Percentiles rank a stretch among this genome's conserved stretches.
Evolutionary conservation across 352 stramenopile species (phyloP).

Genomic region (Phytophthora fragariae): DNA sequence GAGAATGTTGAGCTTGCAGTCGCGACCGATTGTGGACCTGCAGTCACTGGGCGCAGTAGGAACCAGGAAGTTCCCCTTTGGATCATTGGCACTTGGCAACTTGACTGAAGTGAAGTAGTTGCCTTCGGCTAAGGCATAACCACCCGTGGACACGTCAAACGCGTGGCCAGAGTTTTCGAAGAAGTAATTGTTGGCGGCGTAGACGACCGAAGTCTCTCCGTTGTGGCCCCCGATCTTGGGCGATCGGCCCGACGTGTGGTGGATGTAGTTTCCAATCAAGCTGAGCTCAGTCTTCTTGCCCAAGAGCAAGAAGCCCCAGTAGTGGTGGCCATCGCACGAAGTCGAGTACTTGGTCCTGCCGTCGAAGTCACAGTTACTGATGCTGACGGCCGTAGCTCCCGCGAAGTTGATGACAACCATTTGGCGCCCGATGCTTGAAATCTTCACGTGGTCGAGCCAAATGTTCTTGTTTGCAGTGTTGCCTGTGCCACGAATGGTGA

Average conservation of each 20-base stretch:
- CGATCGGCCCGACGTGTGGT: background rate
- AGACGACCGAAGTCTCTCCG: background rate
- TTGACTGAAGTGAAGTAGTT: background rate
- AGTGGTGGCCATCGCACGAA: background rate
- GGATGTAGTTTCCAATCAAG: background rate
- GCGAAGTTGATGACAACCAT: background rate
- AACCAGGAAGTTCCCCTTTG: background rate
- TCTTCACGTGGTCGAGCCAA: background rate
- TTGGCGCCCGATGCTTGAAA: background rate
- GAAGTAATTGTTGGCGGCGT: background rate
- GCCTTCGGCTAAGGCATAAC: background rate
- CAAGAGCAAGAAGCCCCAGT: background rate
- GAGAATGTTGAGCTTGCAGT: background rate
- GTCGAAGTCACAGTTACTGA: background rate
- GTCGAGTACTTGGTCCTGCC: background rate
- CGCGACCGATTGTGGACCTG: background rate
- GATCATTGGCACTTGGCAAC: background rate
- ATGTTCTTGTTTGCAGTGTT: background rate
- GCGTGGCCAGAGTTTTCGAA: background rate
- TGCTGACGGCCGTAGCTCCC: background rate
- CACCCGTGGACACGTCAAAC: background rate
- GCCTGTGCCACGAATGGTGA: background rate
- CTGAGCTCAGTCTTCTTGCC: background rate
- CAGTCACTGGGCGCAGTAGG: background rate
- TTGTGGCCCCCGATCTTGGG: background rate